A percentile compares a stretch with the other conserved stretches of the same genome.
Conservation (phyloP, 345 rosid species). For the Eucalyptus camaldulensis region DNA sequence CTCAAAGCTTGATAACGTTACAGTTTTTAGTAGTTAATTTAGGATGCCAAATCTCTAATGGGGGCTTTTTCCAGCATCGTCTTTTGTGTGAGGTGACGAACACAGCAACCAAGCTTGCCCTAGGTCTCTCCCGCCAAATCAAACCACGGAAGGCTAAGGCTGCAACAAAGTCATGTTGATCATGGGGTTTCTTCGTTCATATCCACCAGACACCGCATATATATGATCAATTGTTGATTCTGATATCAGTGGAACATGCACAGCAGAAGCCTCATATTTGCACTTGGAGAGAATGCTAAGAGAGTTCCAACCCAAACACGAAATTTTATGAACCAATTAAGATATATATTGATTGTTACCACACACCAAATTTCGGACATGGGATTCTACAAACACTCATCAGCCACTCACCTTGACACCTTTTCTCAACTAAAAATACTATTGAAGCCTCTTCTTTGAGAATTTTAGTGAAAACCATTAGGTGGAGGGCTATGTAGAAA, state of each 20-base stretch:
- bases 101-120: not conserved
- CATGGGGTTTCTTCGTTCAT: not conserved
- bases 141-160: not conserved
- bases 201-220: not conserved
- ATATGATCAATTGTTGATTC: not conserved
- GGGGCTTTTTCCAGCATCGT: not conserved
- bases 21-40: not conserved
- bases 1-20: not conserved
- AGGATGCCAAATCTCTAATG: not conserved
- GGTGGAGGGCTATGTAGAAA: not conserved
- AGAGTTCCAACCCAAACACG: not conserved
- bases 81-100: not conserved
- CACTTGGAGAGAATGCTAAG: not conserved
- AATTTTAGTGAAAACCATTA: not conserved
- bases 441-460: not conserved
- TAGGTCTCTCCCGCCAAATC: not conserved
- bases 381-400: not conserved
- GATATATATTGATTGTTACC: not conserved
- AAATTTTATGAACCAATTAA: not conserved
- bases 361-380: not conserved
- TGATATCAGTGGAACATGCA: not conserved
- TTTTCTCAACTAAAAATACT: not conserved
- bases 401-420: not conserved
- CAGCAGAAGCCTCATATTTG: not conserved
- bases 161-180: not conserved